These are phyloP conservation scores for Zasmidium citrigriseum DNA, from an alignment of 2,329 filamentous ascomycete genomes.

Conservation along the genomic window DNA sequence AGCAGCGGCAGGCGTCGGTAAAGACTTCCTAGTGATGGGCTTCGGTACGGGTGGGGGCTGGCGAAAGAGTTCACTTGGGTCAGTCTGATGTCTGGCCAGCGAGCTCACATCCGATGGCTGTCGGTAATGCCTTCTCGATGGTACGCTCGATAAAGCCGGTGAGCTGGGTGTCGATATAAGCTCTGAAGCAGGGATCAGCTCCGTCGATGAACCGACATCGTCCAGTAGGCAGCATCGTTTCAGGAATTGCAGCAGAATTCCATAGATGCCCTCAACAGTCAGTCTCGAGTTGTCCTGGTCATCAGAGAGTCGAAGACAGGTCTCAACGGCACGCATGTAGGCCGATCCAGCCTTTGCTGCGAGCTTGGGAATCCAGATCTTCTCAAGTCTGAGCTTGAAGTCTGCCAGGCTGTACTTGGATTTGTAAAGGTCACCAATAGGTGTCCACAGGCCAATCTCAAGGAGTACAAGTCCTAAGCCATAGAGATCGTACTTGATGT, in stretches of 20 bases:
- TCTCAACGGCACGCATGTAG: constrained; percentile 73
- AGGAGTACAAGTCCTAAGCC: constrained; percentile 72
- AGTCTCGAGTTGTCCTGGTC: constrained; percentile 25
- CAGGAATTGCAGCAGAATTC: constrained; percentile 33
- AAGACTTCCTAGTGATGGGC: background rate
- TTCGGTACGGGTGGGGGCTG: constrained; percentile 1
- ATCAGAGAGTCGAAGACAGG: constrained; percentile 71
- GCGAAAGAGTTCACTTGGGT: constrained; percentile 16
- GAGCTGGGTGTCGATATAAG: constrained; percentile 21
- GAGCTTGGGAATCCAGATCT: constrained; percentile 64
- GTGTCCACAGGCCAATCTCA: constrained; percentile 75
- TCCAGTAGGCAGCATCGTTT: constrained; percentile 38
- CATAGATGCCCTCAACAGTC: constrained; percentile 31
- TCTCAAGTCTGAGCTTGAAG: constrained; percentile 65
- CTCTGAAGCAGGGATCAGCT: constrained; percentile 26
- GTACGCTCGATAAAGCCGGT: constrained; percentile 10
- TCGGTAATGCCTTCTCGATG: constrained; percentile 8
- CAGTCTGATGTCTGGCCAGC: constrained; percentile 23
- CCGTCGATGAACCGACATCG: constrained; percentile 28
- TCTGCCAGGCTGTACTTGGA: constrained; percentile 60
- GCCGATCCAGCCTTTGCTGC: constrained; percentile 70
- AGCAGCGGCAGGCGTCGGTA: constrained; percentile 3
- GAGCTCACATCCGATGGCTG: constrained; percentile 18
- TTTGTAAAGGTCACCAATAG: constrained; percentile 60
- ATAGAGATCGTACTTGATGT: constrained; percentile 62